Conservation (phyloP, 2,329 filamentous ascomycete genomes). For the Domatiomyces catenatus region DNA sequence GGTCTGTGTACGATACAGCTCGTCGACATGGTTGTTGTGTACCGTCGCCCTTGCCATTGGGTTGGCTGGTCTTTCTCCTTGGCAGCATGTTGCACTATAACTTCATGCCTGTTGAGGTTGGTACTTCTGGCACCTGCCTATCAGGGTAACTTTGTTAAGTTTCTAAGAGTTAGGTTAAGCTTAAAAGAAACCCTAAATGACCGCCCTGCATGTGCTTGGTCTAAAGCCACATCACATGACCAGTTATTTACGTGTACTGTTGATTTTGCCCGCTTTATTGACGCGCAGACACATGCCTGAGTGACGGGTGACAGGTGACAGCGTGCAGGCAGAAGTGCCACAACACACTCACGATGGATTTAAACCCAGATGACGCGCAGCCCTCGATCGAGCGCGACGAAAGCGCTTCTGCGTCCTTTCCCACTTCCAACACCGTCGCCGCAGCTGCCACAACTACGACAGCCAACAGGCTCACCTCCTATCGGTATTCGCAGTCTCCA, state of each 20-base stretch:
- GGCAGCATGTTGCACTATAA: no score
- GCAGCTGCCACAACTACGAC: background rate
- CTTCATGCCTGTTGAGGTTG: background rate
- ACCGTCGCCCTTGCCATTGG: no score
- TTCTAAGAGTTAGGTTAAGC: background rate
- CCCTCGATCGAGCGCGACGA: conserved; percentile 5
- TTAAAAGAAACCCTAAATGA: background rate
- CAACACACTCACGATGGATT: conserved; percentile 1
- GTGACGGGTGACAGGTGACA: background rate
- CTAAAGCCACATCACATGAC: background rate
- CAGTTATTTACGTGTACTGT: background rate
- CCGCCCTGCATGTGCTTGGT: no score
- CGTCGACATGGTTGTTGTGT: no score
- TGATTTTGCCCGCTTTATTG: background rate
- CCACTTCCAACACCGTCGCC: background rate
- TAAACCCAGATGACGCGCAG: conserved; percentile 4
- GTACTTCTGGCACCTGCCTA: no score
- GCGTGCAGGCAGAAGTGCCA: background rate
- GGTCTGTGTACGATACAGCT: no score
- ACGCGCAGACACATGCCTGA: background rate
- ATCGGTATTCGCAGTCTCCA: background rate
- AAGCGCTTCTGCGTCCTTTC: background rate
- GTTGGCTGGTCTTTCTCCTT: no score
- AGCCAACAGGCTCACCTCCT: background rate
- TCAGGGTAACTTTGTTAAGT: background rate